Conservation (phyloP, 2,329 filamentous ascomycete species). For the Orbilia oligospora region DNA sequence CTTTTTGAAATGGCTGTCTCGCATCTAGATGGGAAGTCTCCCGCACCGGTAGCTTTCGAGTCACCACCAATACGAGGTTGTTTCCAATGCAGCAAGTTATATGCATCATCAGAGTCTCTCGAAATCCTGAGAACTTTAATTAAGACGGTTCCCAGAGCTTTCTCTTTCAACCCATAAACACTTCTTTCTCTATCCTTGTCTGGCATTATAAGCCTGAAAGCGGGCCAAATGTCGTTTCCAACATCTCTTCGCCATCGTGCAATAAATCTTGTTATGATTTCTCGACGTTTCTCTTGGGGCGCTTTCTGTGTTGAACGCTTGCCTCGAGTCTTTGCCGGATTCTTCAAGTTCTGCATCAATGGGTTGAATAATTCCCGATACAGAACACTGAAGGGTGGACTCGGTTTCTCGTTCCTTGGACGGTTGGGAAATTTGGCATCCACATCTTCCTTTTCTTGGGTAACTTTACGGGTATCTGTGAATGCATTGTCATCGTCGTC, state of each 20-base stretch:
- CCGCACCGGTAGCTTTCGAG: constrained; percentile 72
- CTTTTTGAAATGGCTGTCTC: constrained; percentile 87
- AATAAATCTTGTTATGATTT: constrained; percentile 89
- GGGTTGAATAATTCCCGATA: constrained; percentile 86
- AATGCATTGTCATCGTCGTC: constrained; percentile 60
- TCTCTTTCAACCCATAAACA: constrained; percentile 94
- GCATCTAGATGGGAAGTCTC: constrained; percentile 92
- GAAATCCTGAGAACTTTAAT: constrained; percentile 94
- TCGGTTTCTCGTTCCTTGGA: constrained; percentile 81
- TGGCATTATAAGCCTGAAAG: constrained; percentile 85
- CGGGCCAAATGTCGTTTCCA: constrained; percentile 92
- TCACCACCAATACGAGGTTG: constrained; percentile 75
- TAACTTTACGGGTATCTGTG: constrained; percentile 53
- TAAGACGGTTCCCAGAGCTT: constrained; percentile 87
- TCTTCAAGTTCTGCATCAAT: constrained; percentile 81
- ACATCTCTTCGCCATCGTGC: constrained; percentile 88
- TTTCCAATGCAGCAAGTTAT: constrained; percentile 91
- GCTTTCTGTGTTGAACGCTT: constrained; percentile 70
- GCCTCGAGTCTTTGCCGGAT: constrained; percentile 72
- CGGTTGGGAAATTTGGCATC: constrained; percentile 81
- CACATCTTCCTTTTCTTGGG: constrained; percentile 61
- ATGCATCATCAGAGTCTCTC: constrained; percentile 88
- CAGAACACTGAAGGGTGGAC: constrained; percentile 85
- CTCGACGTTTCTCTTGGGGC: constrained; percentile 79
- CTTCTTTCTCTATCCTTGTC: constrained; percentile 92